Evolutionary conservation across 805 yeast species (phyloP).

Genomic region (Pichia sporocuriosa): DNA sequence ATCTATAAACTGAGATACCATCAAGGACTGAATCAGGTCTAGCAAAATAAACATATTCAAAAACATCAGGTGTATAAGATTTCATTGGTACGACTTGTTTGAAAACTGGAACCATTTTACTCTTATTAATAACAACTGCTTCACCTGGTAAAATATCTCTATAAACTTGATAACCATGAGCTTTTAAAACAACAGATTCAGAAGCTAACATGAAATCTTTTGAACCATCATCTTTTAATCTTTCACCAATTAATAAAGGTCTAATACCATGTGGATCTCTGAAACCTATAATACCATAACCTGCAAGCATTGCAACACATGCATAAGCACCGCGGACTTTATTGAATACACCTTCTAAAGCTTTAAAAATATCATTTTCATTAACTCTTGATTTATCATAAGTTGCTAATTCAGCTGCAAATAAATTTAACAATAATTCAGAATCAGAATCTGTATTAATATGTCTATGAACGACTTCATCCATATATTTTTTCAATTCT

Average conservation of each 20-base stretch:
- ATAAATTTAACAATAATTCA: constrained; percentile 80
- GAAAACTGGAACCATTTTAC: constrained; percentile 63
- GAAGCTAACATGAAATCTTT: constrained; percentile 91
- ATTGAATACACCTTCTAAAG: constrained; percentile 74
- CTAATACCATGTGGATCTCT: constrained; percentile 97
- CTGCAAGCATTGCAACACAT: constrained; percentile 90
- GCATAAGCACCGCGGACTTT: constrained; percentile 95
- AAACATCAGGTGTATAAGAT: constrained; percentile 88
- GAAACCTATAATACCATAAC: constrained; percentile 91
- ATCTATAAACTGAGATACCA: constrained; percentile 92
- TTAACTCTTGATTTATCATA: constrained; percentile 91
- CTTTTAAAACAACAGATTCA: constrained; percentile 90
- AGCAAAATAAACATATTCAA: constrained; percentile 96
- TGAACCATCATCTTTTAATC: constrained; percentile 59
- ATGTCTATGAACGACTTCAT: constrained; percentile 92
- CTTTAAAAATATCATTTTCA: constrained; percentile 80
- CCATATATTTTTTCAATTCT: constrained; percentile 71
- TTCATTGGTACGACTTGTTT: constrained; percentile 76
- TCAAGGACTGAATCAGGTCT: constrained; percentile 95
- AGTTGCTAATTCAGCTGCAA: constrained; percentile 86
- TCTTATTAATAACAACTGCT: constrained; percentile 88
- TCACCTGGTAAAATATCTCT: constrained; percentile 91
- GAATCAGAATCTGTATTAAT: constrained; percentile 96
- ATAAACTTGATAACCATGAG: constrained; percentile 76
- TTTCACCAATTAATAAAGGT: constrained; percentile 82